phyloP scores from a whole-genome alignment of 2,329 filamentous ascomycete species.

The Paecilomyces niveus region DNA sequence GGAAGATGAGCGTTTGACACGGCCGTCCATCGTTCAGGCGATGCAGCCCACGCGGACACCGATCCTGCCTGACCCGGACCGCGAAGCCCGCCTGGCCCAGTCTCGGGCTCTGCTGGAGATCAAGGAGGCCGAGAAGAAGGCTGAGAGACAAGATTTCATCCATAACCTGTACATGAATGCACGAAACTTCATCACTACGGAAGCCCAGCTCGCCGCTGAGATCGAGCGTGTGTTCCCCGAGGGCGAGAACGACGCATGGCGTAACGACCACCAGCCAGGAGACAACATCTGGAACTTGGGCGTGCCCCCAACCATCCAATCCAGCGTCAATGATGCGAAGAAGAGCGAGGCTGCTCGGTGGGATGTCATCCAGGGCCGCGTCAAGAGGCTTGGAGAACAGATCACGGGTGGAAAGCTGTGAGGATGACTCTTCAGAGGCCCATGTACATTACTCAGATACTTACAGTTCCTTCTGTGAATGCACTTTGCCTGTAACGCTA shows the following conservation, averaged over 20 bases:
- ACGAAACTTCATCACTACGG: conserved; percentile 75
- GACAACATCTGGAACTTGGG: conserved; percentile 48
- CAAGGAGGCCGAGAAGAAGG: conserved; percentile 45
- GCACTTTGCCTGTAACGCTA: not conserved
- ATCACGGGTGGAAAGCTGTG: conserved; percentile 60
- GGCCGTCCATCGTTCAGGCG: conserved; percentile 54
- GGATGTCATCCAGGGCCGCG: conserved; percentile 48
- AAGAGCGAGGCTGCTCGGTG: conserved; percentile 26
- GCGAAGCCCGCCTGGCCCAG: conserved; percentile 49
- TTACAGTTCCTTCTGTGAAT: not conserved
- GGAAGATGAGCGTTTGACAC: conserved; percentile 70
- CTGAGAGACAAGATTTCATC: conserved; percentile 61
- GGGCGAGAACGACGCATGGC: conserved; percentile 40
- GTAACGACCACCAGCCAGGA: conserved; percentile 34
- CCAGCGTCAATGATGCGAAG: conserved; percentile 21
- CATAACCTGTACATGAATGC: conserved; percentile 89
- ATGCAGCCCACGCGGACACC: conserved; percentile 44
- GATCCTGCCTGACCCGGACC: conserved; percentile 55
- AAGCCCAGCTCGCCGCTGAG: conserved; percentile 64
- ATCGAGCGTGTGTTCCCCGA: conserved; percentile 72
- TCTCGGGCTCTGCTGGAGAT: conserved; percentile 32
- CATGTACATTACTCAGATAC: conserved; percentile 15
- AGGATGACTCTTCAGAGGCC: conserved; percentile 6
- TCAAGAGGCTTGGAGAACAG: conserved; percentile 59
- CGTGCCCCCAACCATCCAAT: conserved; percentile 34